Evolutionary conservation across 2,329 filamentous ascomycete genomes (phyloP), one percentile per base, ranked within the genome.

Genomic region (Stagonosporopsis chrysanthemi): DNA sequence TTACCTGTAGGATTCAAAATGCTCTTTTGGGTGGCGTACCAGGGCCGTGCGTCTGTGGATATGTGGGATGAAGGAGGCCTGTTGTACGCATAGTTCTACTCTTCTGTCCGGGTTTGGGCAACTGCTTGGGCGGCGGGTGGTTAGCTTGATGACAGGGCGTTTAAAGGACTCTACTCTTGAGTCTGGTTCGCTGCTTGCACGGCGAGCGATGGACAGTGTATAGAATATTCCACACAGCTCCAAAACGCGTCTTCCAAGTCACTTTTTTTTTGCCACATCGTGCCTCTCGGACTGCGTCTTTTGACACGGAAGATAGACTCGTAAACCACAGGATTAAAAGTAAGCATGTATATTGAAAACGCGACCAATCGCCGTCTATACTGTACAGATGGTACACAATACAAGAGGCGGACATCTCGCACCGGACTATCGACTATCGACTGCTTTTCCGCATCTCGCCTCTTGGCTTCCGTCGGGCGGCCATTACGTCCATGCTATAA

Each of bases 311-410:
- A n/a, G n/a, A n/a, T n/a, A n/a, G n/a, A n/a, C n/a, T n/a, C n/a
- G n/a, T n/a, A n/a, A n/a, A n/a, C n/a, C n/a, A n/a, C n/a, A n/a
- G n/a, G n/a, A n/a, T n/a, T 39, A 33, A 50, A 52, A 57, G 58
- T 59, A 67, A 71, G 64, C 64, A 67, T 70, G 65, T 69, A 31
- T 70, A 70, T 73, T 71, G 56, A 62, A 66, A 69, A 71, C 70
- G 65, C 70, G 68, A 72, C 64, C 69, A 71, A 68, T 62, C 66
- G 61, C 58, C 67, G 68, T 77, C 72, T 77, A 76, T 77, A 75
- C 69, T 77, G 75, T 77, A 77, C 75, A 77, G 66, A 72, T 68
- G 67, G 74, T 76, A 76, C 73, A 74, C 68, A 70, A 72, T 75
- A 76, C 70, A 75, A 69, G 63, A 71, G 67, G 59, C 51, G 63